A percentile compares a stretch with the other conserved stretches of the same genome.
Conservation (phyloP, 768 basidiomycete genomes). For the Fomitopsis pulvina region DNA sequence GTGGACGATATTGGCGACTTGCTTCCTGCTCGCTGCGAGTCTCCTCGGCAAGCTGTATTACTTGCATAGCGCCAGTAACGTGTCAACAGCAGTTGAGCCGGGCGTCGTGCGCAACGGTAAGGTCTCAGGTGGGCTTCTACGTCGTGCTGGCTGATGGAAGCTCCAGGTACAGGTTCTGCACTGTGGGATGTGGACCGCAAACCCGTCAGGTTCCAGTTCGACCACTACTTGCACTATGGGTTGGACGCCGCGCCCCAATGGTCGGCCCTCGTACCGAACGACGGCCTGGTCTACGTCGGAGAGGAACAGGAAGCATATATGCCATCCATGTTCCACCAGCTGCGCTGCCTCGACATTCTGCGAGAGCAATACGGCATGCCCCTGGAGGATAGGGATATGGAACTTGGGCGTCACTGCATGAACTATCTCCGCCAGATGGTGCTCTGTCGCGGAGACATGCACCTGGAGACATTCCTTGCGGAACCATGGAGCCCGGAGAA, state of each 20-base stretch:
- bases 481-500: too few species aligned
- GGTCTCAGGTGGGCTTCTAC: neutral
- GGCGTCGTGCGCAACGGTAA: neutral
- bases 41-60: neutral
- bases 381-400: neutral
- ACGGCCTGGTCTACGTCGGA: constrained; percentile 23
- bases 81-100: neutral
- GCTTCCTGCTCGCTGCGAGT: neutral
- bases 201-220: constrained; percentile 6
- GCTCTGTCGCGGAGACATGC: too few species aligned
- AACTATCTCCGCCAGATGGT: too few species aligned
- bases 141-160: neutral
- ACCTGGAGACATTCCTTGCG: too few species aligned
- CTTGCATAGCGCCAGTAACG: too few species aligned
- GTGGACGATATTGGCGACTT: neutral
- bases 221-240: constrained; percentile 9
- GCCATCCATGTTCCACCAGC: constrained; percentile 31
- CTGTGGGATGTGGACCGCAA: constrained; percentile 7
- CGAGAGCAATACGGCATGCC: constrained; percentile 17
- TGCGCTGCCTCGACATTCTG: constrained; percentile 33
- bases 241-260: constrained; percentile 15
- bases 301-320: constrained; percentile 21
- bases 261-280: constrained; percentile 18
- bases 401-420: too few species aligned
- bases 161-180: neutral